A percentile compares a stretch with the other conserved stretches of the same genome.
These are phyloP conservation scores for Mycena rebaudengoi DNA, from an alignment of 768 basidiomycete genomes.

Conservation along the genomic window DNA sequence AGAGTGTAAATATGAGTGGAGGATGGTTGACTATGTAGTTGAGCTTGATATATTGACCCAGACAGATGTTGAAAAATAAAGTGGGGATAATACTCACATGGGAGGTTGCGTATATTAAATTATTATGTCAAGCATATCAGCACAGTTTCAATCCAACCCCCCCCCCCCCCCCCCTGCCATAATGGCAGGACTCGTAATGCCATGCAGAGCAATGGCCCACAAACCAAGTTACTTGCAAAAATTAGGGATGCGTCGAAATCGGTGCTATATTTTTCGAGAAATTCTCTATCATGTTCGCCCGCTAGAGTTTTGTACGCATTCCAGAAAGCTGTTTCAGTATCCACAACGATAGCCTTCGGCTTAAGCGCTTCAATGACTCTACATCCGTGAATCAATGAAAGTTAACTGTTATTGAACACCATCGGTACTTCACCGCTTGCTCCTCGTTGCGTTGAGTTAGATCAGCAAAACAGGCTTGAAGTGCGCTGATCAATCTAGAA, in stretches of 20 bases:
- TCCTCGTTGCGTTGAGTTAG: background rate
- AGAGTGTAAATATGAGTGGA: too few relatives aligned
- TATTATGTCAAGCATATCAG: too few relatives aligned
- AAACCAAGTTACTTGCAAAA: background rate
- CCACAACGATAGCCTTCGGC: background rate
- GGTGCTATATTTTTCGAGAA: background rate
- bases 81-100: too few relatives aligned
- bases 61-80: too few relatives aligned
- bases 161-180: too few relatives aligned
- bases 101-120: too few relatives aligned
- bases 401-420: background rate
- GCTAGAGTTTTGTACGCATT: background rate
- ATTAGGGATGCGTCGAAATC: background rate
- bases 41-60: too few relatives aligned
- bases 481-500: background rate
- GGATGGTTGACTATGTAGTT: too few relatives aligned
- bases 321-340: background rate
- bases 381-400: background rate
- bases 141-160: too few relatives aligned
- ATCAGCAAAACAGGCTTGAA: background rate
- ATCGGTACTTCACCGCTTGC: too few relatives aligned
- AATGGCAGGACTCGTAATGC: too few relatives aligned
- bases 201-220: too few relatives aligned
- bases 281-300: constrained; percentile 1
- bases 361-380: background rate